phyloP scores from a whole-genome alignment of 176 grass and related monocot genomes.

The Rhynchospora pubera region DNA sequence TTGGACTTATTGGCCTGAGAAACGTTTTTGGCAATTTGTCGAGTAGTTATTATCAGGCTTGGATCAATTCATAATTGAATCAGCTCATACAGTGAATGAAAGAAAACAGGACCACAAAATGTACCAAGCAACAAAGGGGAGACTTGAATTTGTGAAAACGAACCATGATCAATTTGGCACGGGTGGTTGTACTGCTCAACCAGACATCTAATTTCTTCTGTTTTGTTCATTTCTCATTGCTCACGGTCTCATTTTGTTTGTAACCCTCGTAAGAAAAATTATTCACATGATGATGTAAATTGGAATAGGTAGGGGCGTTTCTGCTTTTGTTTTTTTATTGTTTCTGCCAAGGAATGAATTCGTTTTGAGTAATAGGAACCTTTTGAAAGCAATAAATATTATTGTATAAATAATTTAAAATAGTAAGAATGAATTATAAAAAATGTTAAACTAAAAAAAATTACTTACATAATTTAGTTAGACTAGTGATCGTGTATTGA shows the following conservation, averaged over 20 bases:
- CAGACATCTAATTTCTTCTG: neutral
- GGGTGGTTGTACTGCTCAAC: constrained; percentile 1
- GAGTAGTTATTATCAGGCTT: neutral
- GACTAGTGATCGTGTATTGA: no score
- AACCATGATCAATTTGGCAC: neutral
- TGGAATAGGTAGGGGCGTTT: no score
- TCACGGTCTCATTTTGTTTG: neutral
- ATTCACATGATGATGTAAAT: neutral
- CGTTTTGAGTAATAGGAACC: no score
- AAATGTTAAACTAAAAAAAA: no score
- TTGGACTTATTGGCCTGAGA: neutral
- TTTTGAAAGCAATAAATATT: no score
- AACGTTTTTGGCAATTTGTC: neutral
- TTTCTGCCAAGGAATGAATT: no score
- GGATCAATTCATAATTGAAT: neutral
- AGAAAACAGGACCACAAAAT: neutral
- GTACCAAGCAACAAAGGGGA: neutral
- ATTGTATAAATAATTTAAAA: no score
- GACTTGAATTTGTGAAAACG: constrained; percentile 4
- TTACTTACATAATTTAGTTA: no score
- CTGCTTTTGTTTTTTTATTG: no score
- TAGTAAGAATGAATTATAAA: no score
- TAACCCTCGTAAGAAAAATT: neutral
- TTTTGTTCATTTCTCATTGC: neutral
- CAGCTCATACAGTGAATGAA: neutral